phyloP scores from a whole-genome alignment of 2,329 filamentous ascomycete genomes.

The Metarhizium brunneum region DNA sequence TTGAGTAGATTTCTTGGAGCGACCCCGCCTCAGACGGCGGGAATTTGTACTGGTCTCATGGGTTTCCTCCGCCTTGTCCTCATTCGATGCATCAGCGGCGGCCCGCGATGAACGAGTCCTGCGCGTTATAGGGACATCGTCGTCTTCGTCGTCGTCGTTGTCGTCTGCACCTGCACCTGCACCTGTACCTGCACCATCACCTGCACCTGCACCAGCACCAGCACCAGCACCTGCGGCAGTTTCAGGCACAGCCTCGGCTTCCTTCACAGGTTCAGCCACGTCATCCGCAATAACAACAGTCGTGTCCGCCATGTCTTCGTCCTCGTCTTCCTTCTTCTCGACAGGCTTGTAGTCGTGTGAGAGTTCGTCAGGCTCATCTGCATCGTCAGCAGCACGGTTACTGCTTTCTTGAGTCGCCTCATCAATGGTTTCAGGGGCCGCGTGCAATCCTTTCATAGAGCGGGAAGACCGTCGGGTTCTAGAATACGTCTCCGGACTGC shows the following conservation, averaged over 20 bases:
- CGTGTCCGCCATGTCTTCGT: constrained; percentile 20
- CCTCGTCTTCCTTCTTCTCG: constrained; percentile 20
- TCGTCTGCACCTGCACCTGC: constrained; percentile 32
- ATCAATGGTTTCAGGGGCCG: constrained; percentile 36
- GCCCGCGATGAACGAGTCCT: constrained; percentile 32
- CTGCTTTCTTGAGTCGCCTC: constrained; percentile 47
- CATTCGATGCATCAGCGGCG: constrained; percentile 19
- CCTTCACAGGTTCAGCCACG: constrained; percentile 16
- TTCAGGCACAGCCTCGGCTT: constrained; percentile 16
- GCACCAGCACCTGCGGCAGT: constrained; percentile 19
- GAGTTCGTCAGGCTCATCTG: constrained; percentile 28
- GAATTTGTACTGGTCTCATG: constrained; percentile 23
- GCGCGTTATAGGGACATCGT: constrained; percentile 39
- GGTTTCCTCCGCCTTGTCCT: constrained; percentile 17
- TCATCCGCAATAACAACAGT: constrained; percentile 8
- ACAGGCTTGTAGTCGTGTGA: constrained; percentile 21
- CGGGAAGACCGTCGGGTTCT: constrained; percentile 36
- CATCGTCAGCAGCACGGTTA: constrained; percentile 20
- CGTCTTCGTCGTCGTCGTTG: constrained; percentile 28
- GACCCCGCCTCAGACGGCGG: constrained; percentile 39
- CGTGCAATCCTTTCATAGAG: constrained; percentile 41
- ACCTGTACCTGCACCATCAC: constrained; percentile 18
- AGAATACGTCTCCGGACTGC: constrained; percentile 42
- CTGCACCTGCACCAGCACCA: constrained; percentile 28
- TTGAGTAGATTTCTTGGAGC: constrained; percentile 34